Conservation (phyloP, 2,329 filamentous ascomycete genomes). For the Leptographium procerum region DNA sequence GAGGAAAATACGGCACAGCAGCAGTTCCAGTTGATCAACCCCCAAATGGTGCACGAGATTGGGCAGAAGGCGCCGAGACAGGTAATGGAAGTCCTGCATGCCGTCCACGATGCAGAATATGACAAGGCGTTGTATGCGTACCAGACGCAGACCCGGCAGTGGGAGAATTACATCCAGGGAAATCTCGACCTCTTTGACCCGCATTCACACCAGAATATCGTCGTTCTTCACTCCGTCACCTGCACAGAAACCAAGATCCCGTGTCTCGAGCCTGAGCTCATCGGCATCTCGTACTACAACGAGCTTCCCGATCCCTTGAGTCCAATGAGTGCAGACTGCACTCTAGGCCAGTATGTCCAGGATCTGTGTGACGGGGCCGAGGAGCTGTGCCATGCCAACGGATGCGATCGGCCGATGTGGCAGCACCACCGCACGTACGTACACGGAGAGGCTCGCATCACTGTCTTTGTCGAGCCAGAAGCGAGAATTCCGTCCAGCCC, state of each 20-base stretch:
- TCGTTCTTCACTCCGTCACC: constrained; percentile 85
- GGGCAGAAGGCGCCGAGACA: constrained; percentile 71
- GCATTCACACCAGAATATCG: constrained; percentile 91
- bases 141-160: constrained; percentile 85
- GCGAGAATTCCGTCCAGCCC: constrained; percentile 44
- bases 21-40: constrained; percentile 81
- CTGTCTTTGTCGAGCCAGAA: constrained; percentile 69
- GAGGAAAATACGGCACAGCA: constrained; percentile 52
- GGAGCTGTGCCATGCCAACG: constrained; percentile 68
- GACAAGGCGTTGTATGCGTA: constrained; percentile 92
- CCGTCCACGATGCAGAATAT: constrained; percentile 92
- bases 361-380: constrained; percentile 70
- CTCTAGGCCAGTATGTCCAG: constrained; percentile 89
- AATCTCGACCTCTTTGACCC: constrained; percentile 88
- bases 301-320: constrained; percentile 59
- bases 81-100: constrained; percentile 86
- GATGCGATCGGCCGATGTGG: constrained; percentile 78
- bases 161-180: constrained; percentile 88
- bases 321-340: constrained; percentile 73
- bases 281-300: constrained; percentile 87
- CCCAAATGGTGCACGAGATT: constrained; percentile 86
- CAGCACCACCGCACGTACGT: constrained; percentile 96
- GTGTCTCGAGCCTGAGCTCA: constrained; percentile 80
- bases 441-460: constrained; percentile 87
- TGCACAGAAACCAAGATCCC: constrained; percentile 91